Evolutionary conservation across 225 moss, liverwort and hornwort species (phyloP).

Genomic region (Antitrichia curtipendula): DNA sequence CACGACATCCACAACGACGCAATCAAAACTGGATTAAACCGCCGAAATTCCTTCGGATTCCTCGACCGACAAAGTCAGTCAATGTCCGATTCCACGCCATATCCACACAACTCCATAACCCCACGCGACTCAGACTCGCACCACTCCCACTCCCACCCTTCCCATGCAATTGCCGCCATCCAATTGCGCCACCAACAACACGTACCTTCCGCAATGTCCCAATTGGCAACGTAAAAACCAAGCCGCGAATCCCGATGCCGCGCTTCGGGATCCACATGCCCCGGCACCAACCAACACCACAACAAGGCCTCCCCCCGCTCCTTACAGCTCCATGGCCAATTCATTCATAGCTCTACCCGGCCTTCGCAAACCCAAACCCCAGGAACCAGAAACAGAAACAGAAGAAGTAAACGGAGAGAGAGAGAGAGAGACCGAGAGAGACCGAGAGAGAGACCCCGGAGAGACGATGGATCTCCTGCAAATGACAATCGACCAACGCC

Average conservation of each 20-base stretch:
- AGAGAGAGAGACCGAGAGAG: neutral
- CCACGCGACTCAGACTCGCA: neutral
- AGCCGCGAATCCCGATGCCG: neutral
- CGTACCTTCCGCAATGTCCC: neutral
- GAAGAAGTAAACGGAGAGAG: neutral
- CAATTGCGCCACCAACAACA: neutral
- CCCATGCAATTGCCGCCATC: neutral
- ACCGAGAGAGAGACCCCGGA: neutral
- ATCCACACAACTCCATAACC: neutral
- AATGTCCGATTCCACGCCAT: neutral
- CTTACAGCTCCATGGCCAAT: neutral
- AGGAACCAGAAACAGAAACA: neutral
- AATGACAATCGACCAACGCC: neutral
- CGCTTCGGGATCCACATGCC: conserved; percentile 7
- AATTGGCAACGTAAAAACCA: neutral
- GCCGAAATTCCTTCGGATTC: neutral
- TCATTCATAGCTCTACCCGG: neutral
- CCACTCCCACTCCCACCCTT: too few species aligned
- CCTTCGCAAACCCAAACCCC: conserved; percentile 1
- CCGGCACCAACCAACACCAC: neutral
- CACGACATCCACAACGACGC: neutral
- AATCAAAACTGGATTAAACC: neutral
- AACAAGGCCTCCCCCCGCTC: neutral
- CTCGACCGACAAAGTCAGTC: neutral
- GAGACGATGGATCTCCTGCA: neutral